phyloP scores from a whole-genome alignment of 257 asterid genomes.

The Mitragyna speciosa region DNA sequence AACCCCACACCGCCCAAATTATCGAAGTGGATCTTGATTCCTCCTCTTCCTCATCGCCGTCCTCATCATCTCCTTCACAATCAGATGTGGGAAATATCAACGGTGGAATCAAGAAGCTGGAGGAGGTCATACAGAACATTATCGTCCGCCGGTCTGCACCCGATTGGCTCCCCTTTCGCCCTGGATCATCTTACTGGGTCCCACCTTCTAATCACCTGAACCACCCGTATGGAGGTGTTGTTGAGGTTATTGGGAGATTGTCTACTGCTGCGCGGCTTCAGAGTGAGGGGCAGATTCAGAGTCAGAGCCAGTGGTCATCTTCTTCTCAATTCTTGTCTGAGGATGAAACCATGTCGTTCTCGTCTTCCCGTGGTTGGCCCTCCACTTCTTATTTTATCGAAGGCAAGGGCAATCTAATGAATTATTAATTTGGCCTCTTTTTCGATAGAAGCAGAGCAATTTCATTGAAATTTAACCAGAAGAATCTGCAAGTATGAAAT shows the following conservation, averaged over 20 bases:
- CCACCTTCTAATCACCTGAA: slow-evolving; percentile 27
- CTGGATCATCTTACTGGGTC: slow-evolving; percentile 46
- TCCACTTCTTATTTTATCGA: slow-evolving; percentile 36
- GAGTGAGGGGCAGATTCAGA: not conserved
- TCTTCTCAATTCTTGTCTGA: slow-evolving; percentile 17
- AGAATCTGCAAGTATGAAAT: too few relatives aligned
- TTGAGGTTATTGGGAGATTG: slow-evolving; percentile 34
- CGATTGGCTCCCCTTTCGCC: slow-evolving; percentile 45
- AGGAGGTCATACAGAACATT: slow-evolving; percentile 35
- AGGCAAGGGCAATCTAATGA: slow-evolving; percentile 14
- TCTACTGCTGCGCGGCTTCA: slow-evolving; percentile 12
- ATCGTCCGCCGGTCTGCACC: slow-evolving; percentile 45
- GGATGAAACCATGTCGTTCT: slow-evolving; percentile 28
- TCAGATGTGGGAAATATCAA: slow-evolving; percentile 18
- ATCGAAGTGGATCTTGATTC: slow-evolving; percentile 38
- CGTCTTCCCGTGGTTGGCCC: slow-evolving; percentile 41
- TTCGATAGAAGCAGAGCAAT: too few relatives aligned
- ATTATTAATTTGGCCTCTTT: too few relatives aligned
- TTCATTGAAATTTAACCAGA: too few relatives aligned
- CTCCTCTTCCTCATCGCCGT: slow-evolving; percentile 19
- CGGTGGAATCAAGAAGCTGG: slow-evolving; percentile 32
- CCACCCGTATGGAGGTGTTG: slow-evolving; percentile 17
- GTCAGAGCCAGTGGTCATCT: not conserved
- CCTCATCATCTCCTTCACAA: not conserved
- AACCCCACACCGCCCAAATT: slow-evolving; percentile 26